Percentiles rank a stretch among this genome's conserved stretches.
phyloP scores from a whole-genome alignment of 495 filamentous ascomycete genomes.

The Barbatosphaeria neglecta region DNA sequence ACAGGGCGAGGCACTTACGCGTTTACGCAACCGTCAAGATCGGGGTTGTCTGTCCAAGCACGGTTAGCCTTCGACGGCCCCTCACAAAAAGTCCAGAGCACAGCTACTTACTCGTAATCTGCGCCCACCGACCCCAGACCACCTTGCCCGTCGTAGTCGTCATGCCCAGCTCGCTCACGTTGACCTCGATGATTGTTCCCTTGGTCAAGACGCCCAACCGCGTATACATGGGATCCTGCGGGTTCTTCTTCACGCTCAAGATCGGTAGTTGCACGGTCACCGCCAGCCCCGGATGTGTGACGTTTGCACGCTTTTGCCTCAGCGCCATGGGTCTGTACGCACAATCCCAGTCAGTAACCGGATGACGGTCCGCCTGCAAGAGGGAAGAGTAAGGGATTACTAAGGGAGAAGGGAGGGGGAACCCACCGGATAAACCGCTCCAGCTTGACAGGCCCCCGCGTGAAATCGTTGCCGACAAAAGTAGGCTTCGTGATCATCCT shows the following conservation, averaged over 20 bases:
- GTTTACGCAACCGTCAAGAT: background rate
- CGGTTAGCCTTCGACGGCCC: background rate
- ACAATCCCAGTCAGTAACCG: background rate
- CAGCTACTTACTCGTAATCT: background rate
- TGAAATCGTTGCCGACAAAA: constrained; percentile 80
- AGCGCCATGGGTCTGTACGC: background rate
- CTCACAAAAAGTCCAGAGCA: background rate
- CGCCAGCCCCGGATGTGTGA: constrained; percentile 65
- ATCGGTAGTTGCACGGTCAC: constrained; percentile 73
- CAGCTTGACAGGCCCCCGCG: constrained; percentile 44
- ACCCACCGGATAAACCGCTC: background rate
- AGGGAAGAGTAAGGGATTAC: no score
- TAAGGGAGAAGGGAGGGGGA: background rate
- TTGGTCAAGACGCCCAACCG: constrained; percentile 89
- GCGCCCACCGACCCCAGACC: background rate
- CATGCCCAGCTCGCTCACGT: constrained; percentile 85
- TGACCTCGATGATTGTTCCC: constrained; percentile 92
- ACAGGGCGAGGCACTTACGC: background rate
- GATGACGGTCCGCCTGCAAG: background rate
- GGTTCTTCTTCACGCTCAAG: constrained; percentile 95
- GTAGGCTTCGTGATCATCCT: constrained; percentile 18
- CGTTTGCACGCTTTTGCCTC: constrained; percentile 32
- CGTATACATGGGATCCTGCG: constrained; percentile 87
- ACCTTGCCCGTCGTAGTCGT: constrained; percentile 81
- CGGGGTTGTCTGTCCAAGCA: background rate